Conservation (phyloP, 2,329 filamentous ascomycete genomes). For the Hypoxylon rubiginosum region DNA sequence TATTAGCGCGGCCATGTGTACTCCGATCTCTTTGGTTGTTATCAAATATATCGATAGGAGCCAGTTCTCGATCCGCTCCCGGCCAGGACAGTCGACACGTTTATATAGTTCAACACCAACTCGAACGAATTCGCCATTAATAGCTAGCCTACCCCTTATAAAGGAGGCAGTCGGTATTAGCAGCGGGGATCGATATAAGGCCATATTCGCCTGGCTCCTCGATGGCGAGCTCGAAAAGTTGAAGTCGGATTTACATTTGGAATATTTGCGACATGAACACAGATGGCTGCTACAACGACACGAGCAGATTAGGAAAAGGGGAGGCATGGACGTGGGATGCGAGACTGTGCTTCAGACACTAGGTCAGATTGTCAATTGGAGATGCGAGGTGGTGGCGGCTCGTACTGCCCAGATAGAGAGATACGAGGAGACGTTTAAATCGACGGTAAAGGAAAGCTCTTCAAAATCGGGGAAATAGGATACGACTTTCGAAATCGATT, state of each 20-base stretch:
- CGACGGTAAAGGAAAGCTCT: not conserved
- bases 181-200: conserved; percentile 9
- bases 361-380: conserved; percentile 4
- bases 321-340: conserved; percentile 1
- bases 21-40: not conserved
- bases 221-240: conserved; percentile 11
- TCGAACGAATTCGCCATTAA: not conserved
- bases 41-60: not conserved
- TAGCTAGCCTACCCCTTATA: not conserved
- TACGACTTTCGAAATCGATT: not conserved
- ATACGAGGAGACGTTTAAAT: not conserved
- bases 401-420: conserved; percentile 20
- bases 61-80: not conserved
- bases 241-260: not conserved
- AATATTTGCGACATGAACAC: not conserved
- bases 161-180: not conserved
- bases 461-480: not conserved
- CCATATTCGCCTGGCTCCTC: conserved; percentile 9
- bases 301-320: not conserved
- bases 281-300: not conserved
- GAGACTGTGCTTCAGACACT: not conserved
- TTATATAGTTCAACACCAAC: not conserved
- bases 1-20: not conserved
- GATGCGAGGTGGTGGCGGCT: conserved; percentile 12
- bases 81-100: not conserved